A percentile compares a stretch with the other conserved stretches of the same genome.
Conservation (phyloP, 331 rosid species). For the Quercus phellos region DNA sequence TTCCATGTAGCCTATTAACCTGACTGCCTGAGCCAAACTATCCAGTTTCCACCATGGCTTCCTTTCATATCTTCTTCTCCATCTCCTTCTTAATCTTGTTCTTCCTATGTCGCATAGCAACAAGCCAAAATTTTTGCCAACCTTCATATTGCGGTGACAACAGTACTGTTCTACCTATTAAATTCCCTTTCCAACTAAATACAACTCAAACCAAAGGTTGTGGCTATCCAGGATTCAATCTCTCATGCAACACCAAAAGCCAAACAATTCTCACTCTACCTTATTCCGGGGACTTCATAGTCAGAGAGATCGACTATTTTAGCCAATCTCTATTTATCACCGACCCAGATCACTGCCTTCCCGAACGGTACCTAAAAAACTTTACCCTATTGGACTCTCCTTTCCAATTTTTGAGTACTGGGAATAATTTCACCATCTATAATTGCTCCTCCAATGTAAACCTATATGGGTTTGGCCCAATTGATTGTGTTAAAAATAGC, state of each 20-base stretch:
- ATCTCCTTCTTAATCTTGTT: neutral
- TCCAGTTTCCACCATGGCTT: neutral
- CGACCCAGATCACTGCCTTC: conserved; percentile 44
- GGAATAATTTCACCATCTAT: conserved; percentile 30
- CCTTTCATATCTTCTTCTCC: neutral
- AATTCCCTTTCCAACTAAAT: conserved; percentile 51
- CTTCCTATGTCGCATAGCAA: neutral
- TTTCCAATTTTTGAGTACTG: neutral
- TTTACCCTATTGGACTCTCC: conserved; percentile 5
- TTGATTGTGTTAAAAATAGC: conserved; percentile 40
- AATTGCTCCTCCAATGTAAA: conserved; percentile 23
- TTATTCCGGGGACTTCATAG: conserved; percentile 19
- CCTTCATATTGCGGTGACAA: conserved; percentile 20
- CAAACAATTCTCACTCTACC: conserved; percentile 41
- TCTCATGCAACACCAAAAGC: conserved; percentile 32
- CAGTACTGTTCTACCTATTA: neutral
- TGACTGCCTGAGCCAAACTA: too few relatives aligned
- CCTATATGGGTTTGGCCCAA: neutral
- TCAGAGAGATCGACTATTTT: conserved; percentile 31
- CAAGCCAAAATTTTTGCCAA: neutral
- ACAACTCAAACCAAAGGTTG: conserved; percentile 8
- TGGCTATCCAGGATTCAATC: conserved; percentile 32
- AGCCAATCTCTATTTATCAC: conserved; percentile 22
- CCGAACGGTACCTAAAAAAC: conserved; percentile 22
- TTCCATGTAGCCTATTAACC: too few relatives aligned